Percentiles rank a stretch among this genome's conserved stretches.
Evolutionary conservation across 23 red algal species (phyloP).

Genomic region (Cyanidium caldarium): DNA sequence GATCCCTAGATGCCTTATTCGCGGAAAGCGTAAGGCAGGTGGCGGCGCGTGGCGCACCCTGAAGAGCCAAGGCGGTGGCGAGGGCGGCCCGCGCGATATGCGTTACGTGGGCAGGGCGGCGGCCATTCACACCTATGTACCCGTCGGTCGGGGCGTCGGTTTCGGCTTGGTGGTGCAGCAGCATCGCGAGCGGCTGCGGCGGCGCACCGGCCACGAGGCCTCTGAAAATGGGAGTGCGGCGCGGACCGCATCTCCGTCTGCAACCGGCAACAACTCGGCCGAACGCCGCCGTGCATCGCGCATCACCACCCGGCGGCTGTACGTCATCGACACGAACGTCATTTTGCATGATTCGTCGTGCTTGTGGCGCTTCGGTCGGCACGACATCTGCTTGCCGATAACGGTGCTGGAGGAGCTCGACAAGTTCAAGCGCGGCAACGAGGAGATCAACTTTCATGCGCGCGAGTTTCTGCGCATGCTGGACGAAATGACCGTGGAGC

Average conservation of each 20-base stretch:
- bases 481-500: conserved; percentile 14
- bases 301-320: neutral
- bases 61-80: no score
- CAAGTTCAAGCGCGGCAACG: conserved; percentile 40
- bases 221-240: neutral
- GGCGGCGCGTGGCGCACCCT: no score
- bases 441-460: conserved; percentile 29
- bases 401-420: conserved; percentile 36
- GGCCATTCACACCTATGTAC: neutral
- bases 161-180: neutral
- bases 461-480: conserved; percentile 28
- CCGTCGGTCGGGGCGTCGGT: neutral
- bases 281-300: neutral
- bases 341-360: conserved; percentile 32
- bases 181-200: neutral
- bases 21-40: no score
- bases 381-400: conserved; percentile 26
- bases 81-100: neutral
- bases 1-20: no score
- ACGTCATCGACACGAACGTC: conserved; percentile 36
- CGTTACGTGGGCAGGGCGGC: neutral
- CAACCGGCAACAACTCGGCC: no score
- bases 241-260: no score
- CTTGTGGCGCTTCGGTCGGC: conserved; percentile 16
- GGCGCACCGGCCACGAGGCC: neutral